Percentiles rank a stretch among this genome's conserved stretches.
phyloP scores from a whole-genome alignment of 1,284 basidiomycete species.

The Apiotrichum brassicae region DNA sequence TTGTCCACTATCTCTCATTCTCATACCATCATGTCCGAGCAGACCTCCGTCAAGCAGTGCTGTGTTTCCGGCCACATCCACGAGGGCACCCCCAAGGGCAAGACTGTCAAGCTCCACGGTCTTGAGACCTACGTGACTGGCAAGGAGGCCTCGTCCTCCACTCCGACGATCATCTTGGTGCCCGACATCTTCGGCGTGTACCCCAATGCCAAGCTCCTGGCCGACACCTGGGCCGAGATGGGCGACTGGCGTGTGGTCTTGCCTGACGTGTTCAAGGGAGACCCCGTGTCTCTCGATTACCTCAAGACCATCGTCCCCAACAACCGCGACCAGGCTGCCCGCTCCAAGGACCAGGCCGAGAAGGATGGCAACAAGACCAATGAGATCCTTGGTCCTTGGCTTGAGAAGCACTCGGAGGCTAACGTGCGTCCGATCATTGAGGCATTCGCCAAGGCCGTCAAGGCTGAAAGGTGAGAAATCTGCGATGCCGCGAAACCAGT shows the following conservation, averaged over 20 bases:
- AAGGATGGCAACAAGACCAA: slow-evolving; percentile 28
- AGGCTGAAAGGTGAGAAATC: slow-evolving; percentile 32
- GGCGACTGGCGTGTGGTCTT: slow-evolving; percentile 63
- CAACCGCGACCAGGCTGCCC: slow-evolving; percentile 22
- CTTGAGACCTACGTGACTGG: slow-evolving; percentile 33
- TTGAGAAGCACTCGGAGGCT: slow-evolving; percentile 39
- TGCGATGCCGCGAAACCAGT: neutral
- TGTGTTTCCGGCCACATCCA: slow-evolving; percentile 40
- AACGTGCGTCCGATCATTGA: slow-evolving; percentile 37
- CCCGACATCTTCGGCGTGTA: slow-evolving; percentile 62
- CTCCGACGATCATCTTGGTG: slow-evolving; percentile 54
- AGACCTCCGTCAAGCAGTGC: slow-evolving; percentile 32
- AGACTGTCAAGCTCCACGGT: slow-evolving; percentile 26
- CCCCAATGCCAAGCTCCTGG: slow-evolving; percentile 52
- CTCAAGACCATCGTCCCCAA: slow-evolving; percentile 42
- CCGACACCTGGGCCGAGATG: slow-evolving; percentile 61
- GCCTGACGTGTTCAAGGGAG: slow-evolving; percentile 59
- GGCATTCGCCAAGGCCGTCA: slow-evolving; percentile 33
- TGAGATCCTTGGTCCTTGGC: slow-evolving; percentile 28
- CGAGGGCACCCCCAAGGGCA: slow-evolving; percentile 31
- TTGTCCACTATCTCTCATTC: too few species aligned
- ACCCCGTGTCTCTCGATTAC: slow-evolving; percentile 51
- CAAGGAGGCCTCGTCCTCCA: slow-evolving; percentile 12
- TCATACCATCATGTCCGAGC: slow-evolving; percentile 19
- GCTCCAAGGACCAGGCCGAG: slow-evolving; percentile 41